Conservation (phyloP, 345 rosid species). For the Citrus mangshanensis region DNA sequence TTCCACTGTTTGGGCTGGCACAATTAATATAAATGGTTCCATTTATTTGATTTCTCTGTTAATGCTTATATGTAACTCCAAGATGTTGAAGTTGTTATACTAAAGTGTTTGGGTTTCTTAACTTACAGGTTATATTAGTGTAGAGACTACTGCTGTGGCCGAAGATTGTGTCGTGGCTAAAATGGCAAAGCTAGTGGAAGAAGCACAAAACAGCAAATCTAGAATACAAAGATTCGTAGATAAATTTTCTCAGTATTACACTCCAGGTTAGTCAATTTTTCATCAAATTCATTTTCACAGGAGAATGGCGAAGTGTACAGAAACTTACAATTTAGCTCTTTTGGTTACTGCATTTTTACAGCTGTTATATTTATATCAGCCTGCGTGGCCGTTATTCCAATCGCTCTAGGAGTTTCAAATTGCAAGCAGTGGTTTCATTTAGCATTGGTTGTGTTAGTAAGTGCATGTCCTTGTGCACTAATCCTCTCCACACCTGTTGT, state of each 20-base stretch:
- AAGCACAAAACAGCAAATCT: conserved; percentile 84
- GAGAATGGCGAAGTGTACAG: background rate
- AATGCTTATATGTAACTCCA: background rate
- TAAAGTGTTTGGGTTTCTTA: background rate
- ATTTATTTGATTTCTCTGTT: background rate
- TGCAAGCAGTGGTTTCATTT: conserved; percentile 61
- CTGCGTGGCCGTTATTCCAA: conserved; percentile 54
- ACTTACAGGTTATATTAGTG: conserved; percentile 58
- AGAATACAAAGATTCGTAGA: conserved; percentile 73
- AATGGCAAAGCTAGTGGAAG: conserved; percentile 92
- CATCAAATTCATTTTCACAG: background rate
- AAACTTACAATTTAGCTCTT: background rate
- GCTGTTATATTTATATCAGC: conserved; percentile 56
- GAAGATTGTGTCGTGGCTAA: conserved; percentile 85
- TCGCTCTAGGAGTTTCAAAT: conserved; percentile 37
- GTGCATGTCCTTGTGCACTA: conserved; percentile 89
- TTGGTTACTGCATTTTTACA: conserved; percentile 29
- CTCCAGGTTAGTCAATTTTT: conserved; percentile 56
- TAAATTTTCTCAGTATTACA: conserved; percentile 68
- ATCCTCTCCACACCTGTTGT: conserved; percentile 92
- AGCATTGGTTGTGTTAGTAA: conserved; percentile 82
- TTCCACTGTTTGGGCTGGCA: conserved; percentile 87
- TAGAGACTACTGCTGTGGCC: conserved; percentile 75
- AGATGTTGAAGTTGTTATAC: background rate
- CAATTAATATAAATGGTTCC: conserved; percentile 78